Conservation (phyloP, 495 filamentous ascomycete species). For the Apiosordaria backusii region DNA sequence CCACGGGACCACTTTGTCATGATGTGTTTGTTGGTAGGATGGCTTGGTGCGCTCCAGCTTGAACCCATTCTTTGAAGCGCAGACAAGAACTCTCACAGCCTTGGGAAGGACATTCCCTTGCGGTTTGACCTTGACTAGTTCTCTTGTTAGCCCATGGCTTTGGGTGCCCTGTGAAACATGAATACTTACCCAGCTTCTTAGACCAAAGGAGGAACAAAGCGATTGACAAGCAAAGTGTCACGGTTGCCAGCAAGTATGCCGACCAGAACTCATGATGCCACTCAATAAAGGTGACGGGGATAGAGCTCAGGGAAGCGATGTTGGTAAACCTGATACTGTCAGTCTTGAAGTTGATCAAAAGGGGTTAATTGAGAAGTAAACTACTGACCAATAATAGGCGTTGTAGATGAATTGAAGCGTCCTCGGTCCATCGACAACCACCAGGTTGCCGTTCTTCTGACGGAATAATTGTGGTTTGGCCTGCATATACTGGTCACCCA, state of each 20-base stretch:
- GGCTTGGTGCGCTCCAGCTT: constrained; percentile 53
- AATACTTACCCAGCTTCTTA: constrained; percentile 23
- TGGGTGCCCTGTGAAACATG: neutral
- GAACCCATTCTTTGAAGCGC: constrained; percentile 45
- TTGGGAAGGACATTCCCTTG: constrained; percentile 43
- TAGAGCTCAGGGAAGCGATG: constrained; percentile 45
- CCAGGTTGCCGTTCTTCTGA: constrained; percentile 38
- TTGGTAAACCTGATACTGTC: constrained; percentile 37
- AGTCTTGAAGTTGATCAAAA: neutral
- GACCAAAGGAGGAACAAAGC: constrained; percentile 33
- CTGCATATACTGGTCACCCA: constrained; percentile 48
- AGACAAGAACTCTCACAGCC: constrained; percentile 38
- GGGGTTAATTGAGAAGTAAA: neutral
- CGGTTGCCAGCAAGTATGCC: constrained; percentile 45
- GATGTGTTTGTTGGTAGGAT: constrained; percentile 36
- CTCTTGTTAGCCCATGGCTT: constrained; percentile 22
- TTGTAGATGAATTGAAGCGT: constrained; percentile 51
- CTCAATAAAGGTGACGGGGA: constrained; percentile 47
- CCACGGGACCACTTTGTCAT: constrained; percentile 31
- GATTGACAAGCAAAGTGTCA: constrained; percentile 40
- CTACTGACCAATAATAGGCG: constrained; percentile 43
- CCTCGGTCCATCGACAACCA: constrained; percentile 41
- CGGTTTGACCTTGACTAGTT: constrained; percentile 39
- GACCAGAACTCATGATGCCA: constrained; percentile 45
- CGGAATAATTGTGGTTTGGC: constrained; percentile 30